phyloP scores from a whole-genome alignment of 768 basidiomycete species.

The Mycena galopus region DNA sequence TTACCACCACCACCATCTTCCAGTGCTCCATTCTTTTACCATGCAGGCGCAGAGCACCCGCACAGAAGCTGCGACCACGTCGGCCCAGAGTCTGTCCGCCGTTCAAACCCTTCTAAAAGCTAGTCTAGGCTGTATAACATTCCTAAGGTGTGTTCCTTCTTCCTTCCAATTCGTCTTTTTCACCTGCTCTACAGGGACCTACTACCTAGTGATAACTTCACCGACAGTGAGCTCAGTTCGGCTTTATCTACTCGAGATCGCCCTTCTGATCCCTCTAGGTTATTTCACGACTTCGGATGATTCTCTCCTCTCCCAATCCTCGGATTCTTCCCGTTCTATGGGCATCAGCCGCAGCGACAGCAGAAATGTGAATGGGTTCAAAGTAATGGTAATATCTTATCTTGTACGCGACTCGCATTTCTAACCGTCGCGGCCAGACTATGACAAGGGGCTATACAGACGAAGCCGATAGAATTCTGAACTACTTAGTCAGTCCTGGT shows the following conservation, averaged over 20 bases:
- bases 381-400: slow-evolving; percentile 66
- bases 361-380: slow-evolving; percentile 71
- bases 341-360: slow-evolving; percentile 48
- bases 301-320: slow-evolving; percentile 47
- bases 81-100: slow-evolving; percentile 73
- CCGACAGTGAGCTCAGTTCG: slow-evolving; percentile 60
- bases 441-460: slow-evolving; percentile 84
- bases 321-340: slow-evolving; percentile 54
- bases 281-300: slow-evolving; percentile 68
- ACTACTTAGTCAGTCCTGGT: slow-evolving; percentile 74
- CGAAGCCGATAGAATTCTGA: slow-evolving; percentile 85
- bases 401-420: neutral
- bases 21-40: slow-evolving; percentile 39
- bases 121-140: slow-evolving; percentile 82
- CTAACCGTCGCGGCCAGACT: slow-evolving; percentile 48
- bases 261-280: slow-evolving; percentile 50
- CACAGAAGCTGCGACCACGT: slow-evolving; percentile 58
- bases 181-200: slow-evolving; percentile 64
- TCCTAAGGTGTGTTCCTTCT: slow-evolving; percentile 65
- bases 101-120: slow-evolving; percentile 81
- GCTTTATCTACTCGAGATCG: slow-evolving; percentile 9
- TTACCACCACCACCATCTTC: slow-evolving; percentile 33
- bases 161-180: slow-evolving; percentile 7
- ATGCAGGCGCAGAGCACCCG: slow-evolving; percentile 58
- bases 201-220: slow-evolving; percentile 85